These are phyloP conservation scores for Seminavis robusta DNA, from an alignment of 108 stramenopile species.

Conservation along the genomic window DNA sequence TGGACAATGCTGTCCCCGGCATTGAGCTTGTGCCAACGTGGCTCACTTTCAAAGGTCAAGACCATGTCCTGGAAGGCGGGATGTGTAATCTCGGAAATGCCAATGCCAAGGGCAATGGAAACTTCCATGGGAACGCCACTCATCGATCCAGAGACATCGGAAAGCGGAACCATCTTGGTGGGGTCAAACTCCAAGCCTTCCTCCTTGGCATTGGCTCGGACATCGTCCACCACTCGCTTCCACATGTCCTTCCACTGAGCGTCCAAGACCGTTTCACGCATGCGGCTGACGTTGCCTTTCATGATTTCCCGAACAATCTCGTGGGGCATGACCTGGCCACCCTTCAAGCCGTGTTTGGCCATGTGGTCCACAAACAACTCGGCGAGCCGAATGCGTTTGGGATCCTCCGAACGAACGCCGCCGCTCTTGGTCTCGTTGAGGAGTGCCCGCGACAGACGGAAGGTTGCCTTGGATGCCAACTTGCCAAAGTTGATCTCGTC, in stretches of 20 bases:
- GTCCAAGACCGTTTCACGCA: constrained; percentile 17
- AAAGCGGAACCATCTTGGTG: constrained; percentile 35
- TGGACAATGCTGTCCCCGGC: constrained; percentile 8
- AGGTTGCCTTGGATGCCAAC: constrained; percentile 17
- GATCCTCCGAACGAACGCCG: constrained; percentile 11
- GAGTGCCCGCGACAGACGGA: constrained; percentile 19
- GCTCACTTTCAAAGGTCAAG: constrained; percentile 36
- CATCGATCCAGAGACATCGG: constrained; percentile 54
- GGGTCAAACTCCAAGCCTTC: constrained; percentile 18
- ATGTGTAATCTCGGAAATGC: constrained; percentile 30
- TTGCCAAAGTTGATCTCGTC: constrained; percentile 23
- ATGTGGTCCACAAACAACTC: constrained; percentile 13
- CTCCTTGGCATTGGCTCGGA: constrained; percentile 10
- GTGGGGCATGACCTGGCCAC: constrained; percentile 36
- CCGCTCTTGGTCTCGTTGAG: constrained; percentile 28
- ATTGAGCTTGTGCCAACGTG: constrained; percentile 29
- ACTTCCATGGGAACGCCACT: constrained; percentile 44
- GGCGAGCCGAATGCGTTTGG: constrained; percentile 16
- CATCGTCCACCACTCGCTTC: constrained; percentile 19
- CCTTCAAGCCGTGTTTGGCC: constrained; percentile 32
- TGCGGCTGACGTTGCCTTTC: constrained; percentile 8
- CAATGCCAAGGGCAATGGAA: constrained; percentile 45
- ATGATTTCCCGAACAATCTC: constrained; percentile 36
- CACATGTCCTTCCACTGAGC: constrained; percentile 44
- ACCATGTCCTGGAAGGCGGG: constrained; percentile 28